These are phyloP conservation scores for Corynespora cassiicola DNA, from an alignment of 2,329 filamentous ascomycete genomes.

Conservation along the genomic window DNA sequence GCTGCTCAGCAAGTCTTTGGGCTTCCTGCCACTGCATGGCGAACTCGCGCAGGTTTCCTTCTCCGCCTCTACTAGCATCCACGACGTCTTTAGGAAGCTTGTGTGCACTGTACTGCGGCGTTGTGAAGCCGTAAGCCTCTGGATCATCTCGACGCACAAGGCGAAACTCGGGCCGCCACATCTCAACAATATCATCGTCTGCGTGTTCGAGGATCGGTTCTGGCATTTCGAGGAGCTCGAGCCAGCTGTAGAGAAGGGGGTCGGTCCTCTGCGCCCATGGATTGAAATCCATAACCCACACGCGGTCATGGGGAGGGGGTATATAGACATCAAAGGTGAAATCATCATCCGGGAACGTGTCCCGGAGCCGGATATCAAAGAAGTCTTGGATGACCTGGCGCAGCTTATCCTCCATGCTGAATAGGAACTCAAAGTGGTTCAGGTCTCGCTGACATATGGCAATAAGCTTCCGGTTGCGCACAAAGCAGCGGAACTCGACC, in stretches of 20 bases:
- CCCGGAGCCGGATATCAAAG: slow-evolving; percentile 75
- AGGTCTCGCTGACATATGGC: slow-evolving; percentile 88
- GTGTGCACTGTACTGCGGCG: slow-evolving; percentile 90
- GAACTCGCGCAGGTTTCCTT: slow-evolving; percentile 77
- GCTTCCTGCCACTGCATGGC: slow-evolving; percentile 57
- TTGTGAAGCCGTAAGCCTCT: slow-evolving; percentile 84
- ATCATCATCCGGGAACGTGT: slow-evolving; percentile 81
- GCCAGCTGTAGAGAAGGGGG: slow-evolving; percentile 86
- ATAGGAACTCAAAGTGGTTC: slow-evolving; percentile 88
- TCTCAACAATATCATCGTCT: slow-evolving; percentile 60
- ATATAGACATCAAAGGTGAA: slow-evolving; percentile 95
- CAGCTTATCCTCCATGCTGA: slow-evolving; percentile 69
- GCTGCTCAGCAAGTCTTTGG: slow-evolving; percentile 49
- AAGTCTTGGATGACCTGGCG: slow-evolving; percentile 75
- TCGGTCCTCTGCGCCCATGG: slow-evolving; percentile 93
- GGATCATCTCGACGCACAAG: slow-evolving; percentile 85
- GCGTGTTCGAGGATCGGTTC: slow-evolving; percentile 53
- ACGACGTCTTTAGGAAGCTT: slow-evolving; percentile 95
- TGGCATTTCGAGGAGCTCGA: slow-evolving; percentile 78
- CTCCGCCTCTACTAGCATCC: slow-evolving; percentile 63
- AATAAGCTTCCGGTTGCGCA: slow-evolving; percentile 79
- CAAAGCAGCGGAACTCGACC: slow-evolving; percentile 95
- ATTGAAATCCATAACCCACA: slow-evolving; percentile 92
- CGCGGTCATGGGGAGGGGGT: slow-evolving; percentile 74
- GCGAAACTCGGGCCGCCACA: slow-evolving; percentile 77